Conservation (phyloP, 2,329 filamentous ascomycete species). For the Fusarium sublunatum region DNA sequence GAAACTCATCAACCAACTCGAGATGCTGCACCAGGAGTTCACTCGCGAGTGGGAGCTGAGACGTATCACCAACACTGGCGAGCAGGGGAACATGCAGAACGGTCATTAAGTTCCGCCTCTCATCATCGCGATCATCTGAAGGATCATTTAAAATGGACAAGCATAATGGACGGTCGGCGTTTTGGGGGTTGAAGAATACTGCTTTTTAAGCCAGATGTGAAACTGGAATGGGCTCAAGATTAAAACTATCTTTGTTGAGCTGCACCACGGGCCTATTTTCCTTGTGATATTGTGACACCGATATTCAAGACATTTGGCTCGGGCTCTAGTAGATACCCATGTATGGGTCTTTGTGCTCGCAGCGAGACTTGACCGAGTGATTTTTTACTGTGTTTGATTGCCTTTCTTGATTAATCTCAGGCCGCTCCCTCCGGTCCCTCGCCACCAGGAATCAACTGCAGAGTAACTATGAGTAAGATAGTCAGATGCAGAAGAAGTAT, state of each 20-base stretch:
- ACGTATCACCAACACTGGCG: slow-evolving; percentile 80
- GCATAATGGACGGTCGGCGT: slow-evolving; percentile 43
- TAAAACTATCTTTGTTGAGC: slow-evolving; percentile 26
- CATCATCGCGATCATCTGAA: slow-evolving; percentile 14
- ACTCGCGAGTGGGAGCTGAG: slow-evolving; percentile 91
- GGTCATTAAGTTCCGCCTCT: slow-evolving; percentile 45
- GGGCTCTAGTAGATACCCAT: neutral
- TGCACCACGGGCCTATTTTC: slow-evolving; percentile 9
- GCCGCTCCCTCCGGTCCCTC: slow-evolving; percentile 69
- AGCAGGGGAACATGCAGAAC: slow-evolving; percentile 61
- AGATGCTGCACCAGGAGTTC: slow-evolving; percentile 85
- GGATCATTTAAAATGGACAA: slow-evolving; percentile 26
- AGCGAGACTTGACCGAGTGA: slow-evolving; percentile 7
- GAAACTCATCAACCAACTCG: slow-evolving; percentile 83
- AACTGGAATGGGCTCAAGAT: slow-evolving; percentile 34
- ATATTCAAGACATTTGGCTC: slow-evolving; percentile 1
- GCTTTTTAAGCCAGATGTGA: slow-evolving; percentile 34
- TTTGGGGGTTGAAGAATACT: slow-evolving; percentile 43
- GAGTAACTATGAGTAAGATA: slow-evolving; percentile 14
- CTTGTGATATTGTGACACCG: slow-evolving; percentile 19
- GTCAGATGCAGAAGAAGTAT: neutral
- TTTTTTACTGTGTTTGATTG: slow-evolving; percentile 22
- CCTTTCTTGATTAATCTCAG: slow-evolving; percentile 14
- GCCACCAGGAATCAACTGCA: slow-evolving; percentile 81
- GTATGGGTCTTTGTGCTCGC: neutral